A percentile compares a stretch with the other conserved stretches of the same genome.
Conservation (phyloP, 75 land plant genomes). For the Chamaecyparis obtusa region DNA sequence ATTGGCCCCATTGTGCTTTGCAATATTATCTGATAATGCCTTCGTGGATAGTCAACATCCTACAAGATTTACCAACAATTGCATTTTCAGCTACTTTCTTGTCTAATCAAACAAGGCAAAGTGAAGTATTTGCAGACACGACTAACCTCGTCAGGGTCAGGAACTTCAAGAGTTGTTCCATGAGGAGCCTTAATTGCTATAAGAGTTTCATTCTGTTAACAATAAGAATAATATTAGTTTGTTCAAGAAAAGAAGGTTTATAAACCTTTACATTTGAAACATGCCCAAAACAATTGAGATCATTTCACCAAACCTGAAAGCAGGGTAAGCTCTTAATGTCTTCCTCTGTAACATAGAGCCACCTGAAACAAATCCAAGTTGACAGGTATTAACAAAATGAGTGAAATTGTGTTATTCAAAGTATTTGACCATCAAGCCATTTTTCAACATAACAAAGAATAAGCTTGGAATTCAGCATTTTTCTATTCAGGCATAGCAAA, state of each 20-base stretch:
- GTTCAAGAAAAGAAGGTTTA: neutral
- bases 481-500: neutral
- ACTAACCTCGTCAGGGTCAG: slow-evolving; percentile 93
- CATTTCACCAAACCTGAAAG: slow-evolving; percentile 58
- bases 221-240: slow-evolving; percentile 1
- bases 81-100: neutral
- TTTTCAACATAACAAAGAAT: neutral
- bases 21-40: slow-evolving; percentile 84
- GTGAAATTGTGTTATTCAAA: neutral
- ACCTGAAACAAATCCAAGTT: slow-evolving; percentile 41
- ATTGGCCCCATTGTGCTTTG: slow-evolving; percentile 95
- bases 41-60: slow-evolving; percentile 87
- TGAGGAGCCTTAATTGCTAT: slow-evolving; percentile 98
- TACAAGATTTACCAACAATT: slow-evolving; percentile 15
- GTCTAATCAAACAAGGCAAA: neutral
- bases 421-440: neutral
- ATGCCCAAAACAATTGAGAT: neutral
- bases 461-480: neutral
- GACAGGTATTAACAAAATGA: neutral
- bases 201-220: slow-evolving; percentile 75
- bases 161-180: slow-evolving; percentile 96
- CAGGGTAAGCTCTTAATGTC: slow-evolving; percentile 90
- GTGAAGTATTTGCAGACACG: neutral
- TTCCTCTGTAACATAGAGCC: slow-evolving; percentile 96
- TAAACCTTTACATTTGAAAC: neutral